These are phyloP conservation scores for Euptelea pleiosperma DNA, from an alignment of 164 flowering plant species.

Conservation along the genomic window DNA sequence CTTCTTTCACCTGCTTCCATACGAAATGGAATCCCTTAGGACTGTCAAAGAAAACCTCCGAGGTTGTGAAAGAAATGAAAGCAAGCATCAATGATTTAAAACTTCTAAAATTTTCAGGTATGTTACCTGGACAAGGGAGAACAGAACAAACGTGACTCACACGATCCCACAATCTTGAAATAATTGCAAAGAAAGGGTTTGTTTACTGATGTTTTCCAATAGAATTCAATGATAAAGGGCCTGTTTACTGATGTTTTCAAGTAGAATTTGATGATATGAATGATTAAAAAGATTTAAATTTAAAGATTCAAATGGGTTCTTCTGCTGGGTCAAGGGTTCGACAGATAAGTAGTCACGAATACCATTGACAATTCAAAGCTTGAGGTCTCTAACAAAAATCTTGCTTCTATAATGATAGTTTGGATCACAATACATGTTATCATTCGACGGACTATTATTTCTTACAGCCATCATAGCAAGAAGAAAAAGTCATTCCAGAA, in stretches of 20 bases:
- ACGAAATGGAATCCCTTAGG: slow-evolving; percentile 9
- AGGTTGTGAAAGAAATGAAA: not conserved
- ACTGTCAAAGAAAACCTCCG: not conserved
- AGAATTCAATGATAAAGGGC: too few relatives aligned
- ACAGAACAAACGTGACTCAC: not conserved
- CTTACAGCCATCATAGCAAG: too few relatives aligned
- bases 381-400: not conserved
- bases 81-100: not conserved
- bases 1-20: slow-evolving; percentile 62
- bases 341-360: too few relatives aligned
- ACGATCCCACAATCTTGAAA: not conserved
- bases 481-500: too few relatives aligned
- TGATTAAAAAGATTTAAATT: too few relatives aligned
- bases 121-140: too few relatives aligned
- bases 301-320: too few relatives aligned
- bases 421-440: too few relatives aligned
- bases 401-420: too few relatives aligned
- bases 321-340: too few relatives aligned
- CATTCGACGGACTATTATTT: too few relatives aligned
- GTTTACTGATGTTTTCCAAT: not conserved
- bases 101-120: not conserved
- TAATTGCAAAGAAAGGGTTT: not conserved
- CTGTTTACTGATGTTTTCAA: not conserved
- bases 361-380: too few relatives aligned
- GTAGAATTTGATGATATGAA: not conserved